These are phyloP conservation scores for Senna tora DNA, from an alignment of 306 rosid species.

Conservation along the genomic window DNA sequence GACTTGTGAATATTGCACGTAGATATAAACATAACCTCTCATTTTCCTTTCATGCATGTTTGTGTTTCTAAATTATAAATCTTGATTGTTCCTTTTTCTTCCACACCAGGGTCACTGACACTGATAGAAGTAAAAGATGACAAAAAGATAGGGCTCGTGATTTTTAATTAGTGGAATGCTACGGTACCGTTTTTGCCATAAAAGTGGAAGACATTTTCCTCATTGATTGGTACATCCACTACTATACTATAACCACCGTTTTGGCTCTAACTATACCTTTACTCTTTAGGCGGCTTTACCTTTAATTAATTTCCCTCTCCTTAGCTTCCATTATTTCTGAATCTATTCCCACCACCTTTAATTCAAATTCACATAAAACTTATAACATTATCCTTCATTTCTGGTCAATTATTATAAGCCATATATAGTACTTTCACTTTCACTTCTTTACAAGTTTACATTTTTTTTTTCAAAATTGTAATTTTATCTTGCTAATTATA, in stretches of 20 bases:
- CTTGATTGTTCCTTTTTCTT: neutral
- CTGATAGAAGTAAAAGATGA: constrained; percentile 21
- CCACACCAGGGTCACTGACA: neutral
- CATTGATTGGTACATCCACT: neutral
- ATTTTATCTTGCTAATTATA: too few relatives aligned
- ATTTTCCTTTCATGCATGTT: neutral
- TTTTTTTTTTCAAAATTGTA: too few relatives aligned
- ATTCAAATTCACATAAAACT: too few relatives aligned
- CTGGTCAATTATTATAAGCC: constrained; percentile 8
- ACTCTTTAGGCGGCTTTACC: too few relatives aligned
- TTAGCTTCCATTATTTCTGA: too few relatives aligned
- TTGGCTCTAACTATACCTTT: neutral
- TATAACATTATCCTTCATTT: neutral
- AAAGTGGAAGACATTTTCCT: neutral
- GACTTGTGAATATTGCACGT: constrained; percentile 6
- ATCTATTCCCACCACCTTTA: too few relatives aligned
- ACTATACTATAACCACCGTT: constrained; percentile 4
- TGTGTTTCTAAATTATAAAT: neutral
- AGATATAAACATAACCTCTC: neutral
- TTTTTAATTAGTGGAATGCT: neutral
- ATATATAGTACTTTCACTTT: neutral
- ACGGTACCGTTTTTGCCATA: neutral
- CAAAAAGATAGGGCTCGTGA: constrained; percentile 5
- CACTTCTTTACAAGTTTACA: too few relatives aligned
- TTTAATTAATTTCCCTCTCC: too few relatives aligned